Base-by-base conservation (phyloP, 495 filamentous ascomycete species). In the Lineolata rhizophorae region DNA sequence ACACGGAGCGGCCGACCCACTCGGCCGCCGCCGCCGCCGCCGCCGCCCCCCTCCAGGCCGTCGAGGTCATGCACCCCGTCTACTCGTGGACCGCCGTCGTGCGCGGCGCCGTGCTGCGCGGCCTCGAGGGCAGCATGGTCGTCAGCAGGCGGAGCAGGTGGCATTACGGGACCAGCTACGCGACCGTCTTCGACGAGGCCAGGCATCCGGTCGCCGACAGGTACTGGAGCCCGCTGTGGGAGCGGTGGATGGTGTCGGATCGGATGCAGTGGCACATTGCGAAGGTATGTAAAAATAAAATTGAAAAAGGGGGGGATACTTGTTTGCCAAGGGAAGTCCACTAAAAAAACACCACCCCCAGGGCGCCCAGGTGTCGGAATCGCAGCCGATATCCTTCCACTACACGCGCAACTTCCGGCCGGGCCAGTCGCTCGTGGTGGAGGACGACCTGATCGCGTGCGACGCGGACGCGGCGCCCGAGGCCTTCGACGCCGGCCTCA, bases 241-340 rank as follows among this genome's bases (percentile, higher is more conserved):
- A 80, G 50, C 47, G 74, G 19, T 80, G 72, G 72, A 80, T 80
- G 74, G 71, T 80, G 11, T 65, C 58, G 34, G 74, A 80, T 51
- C 59, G 74, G 29, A 78, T 80, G 74, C 72, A 78, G 43, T 80
- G 74, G 74, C 74, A 77, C 52, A 76, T 75, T 47, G 64, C 67
- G 8, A 76, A 72, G 58, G 71, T 73, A 37, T 30, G 14, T 10
- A 12, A n/a, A n/a, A n/a, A n/a, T n/a, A n/a, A n/a, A n/a, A n/a
- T n/a, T 35, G 37, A 35, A 20, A 36, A 36, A 20, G 20, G 30
- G 29, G n/a, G n/a, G n/a, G n/a, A n/a, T n/a, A n/a, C n/a, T n/a
- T n/a, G n/a, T n/a, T n/a, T n/a, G n/a, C n/a, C n/a, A n/a, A n/a
- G n/a, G n/a, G n/a, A n/a, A n/a, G n/a, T n/a, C n/a, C n/a, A n/a